These are phyloP conservation scores for Cyclostephanos tholiformis DNA, from an alignment of 108 stramenopile species.

Conservation along the genomic window DNA sequence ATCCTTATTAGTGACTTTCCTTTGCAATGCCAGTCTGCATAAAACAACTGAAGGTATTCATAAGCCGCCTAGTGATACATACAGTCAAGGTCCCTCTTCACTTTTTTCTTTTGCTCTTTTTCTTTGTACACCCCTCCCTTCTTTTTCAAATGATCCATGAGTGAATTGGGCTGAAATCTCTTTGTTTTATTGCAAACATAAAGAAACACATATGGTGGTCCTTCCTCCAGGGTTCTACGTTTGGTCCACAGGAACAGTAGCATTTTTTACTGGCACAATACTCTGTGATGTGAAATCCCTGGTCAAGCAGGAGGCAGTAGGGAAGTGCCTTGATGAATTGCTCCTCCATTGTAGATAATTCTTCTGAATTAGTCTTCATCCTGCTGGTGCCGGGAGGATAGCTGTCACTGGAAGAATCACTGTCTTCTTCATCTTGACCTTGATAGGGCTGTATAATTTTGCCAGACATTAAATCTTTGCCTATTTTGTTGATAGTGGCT, in stretches of 20 bases:
- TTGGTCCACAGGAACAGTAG: slow-evolving; percentile 6
- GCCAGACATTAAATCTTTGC: background rate
- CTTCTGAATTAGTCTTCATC: too few relatives aligned
- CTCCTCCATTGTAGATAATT: background rate
- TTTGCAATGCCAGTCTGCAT: slow-evolving; percentile 5
- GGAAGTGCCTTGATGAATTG: slow-evolving; percentile 2
- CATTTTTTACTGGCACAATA: background rate
- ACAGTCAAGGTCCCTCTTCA: background rate
- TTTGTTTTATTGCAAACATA: background rate
- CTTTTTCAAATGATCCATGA: slow-evolving; percentile 21
- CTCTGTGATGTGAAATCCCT: background rate
- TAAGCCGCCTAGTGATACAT: slow-evolving; percentile 12
- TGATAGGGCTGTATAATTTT: background rate
- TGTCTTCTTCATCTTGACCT: background rate
- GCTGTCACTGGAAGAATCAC: background rate
- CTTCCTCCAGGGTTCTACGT: background rate
- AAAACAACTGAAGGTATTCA: background rate
- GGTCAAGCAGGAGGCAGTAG: background rate
- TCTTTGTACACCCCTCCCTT: slow-evolving; percentile 14
- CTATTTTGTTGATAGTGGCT: background rate
- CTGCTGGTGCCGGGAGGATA: background rate
- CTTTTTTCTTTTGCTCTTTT: slow-evolving; percentile 1
- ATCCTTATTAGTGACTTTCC: background rate
- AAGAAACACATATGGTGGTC: background rate
- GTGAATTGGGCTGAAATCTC: background rate